Evolutionary conservation across 768 basidiomycete species (phyloP).

Genomic region (Kwoniella sp.): DNA sequence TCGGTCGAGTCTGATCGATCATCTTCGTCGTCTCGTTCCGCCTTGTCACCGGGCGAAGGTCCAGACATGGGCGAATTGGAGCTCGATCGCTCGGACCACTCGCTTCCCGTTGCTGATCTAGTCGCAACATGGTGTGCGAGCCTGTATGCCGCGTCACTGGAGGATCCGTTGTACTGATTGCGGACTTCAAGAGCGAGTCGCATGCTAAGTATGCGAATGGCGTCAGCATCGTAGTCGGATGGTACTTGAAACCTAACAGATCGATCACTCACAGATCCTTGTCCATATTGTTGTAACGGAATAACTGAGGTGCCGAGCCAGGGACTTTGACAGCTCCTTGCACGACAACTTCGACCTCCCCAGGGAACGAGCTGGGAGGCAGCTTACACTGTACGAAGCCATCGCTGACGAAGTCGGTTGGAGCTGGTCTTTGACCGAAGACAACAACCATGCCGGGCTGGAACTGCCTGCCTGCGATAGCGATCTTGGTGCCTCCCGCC

Average conservation of each 20-base stretch:
- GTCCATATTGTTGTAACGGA: constrained; percentile 43
- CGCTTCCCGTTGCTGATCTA: constrained; percentile 25
- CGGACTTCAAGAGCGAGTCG: constrained; percentile 42
- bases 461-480: constrained; percentile 88
- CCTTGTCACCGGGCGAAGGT: constrained; percentile 51
- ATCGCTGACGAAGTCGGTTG: constrained; percentile 83
- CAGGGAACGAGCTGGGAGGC: constrained; percentile 77
- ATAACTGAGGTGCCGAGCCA: constrained; percentile 29
- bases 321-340: constrained; percentile 63
- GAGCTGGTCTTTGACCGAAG: constrained; percentile 73
- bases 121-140: constrained; percentile 41
- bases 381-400: constrained; percentile 78
- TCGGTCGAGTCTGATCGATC: constrained; percentile 14
- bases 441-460: constrained; percentile 65
- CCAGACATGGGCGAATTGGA: constrained; percentile 31
- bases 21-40: constrained; percentile 25
- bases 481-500: constrained; percentile 91
- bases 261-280: constrained; percentile 39
- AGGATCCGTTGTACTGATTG: constrained; percentile 41
- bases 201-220: constrained; percentile 26
- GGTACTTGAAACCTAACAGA: background rate
- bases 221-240: background rate
- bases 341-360: constrained; percentile 87
- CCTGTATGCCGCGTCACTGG: constrained; percentile 42
- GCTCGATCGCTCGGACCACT: constrained; percentile 41